phyloP scores from a whole-genome alignment of 768 basidiomycete genomes.

The Lactarius indigo region DNA sequence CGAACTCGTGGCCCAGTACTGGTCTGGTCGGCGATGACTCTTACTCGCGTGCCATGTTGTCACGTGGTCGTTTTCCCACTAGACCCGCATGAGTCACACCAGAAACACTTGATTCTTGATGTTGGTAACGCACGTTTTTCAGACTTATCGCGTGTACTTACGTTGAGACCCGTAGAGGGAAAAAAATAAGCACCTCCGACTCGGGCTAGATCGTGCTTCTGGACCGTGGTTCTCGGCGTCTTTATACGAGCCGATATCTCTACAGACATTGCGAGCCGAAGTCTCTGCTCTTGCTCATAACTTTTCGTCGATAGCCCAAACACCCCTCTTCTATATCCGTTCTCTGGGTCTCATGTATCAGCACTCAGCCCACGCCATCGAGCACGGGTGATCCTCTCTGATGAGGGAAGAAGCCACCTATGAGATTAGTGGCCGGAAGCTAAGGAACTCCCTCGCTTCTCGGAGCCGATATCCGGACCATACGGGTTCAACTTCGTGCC shows the following conservation, averaged over 20 bases:
- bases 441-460: neutral
- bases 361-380: neutral
- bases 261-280: neutral
- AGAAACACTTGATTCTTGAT: neutral
- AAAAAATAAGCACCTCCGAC: neutral
- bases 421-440: neutral
- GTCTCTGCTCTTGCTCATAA: neutral
- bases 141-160: neutral
- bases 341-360: neutral
- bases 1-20: neutral
- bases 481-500: neutral
- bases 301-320: neutral
- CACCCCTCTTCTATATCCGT: neutral
- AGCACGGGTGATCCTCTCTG: neutral
- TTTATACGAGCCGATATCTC: neutral
- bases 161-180: neutral
- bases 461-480: neutral
- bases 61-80: neutral
- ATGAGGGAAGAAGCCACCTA: neutral
- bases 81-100: neutral
- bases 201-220: neutral
- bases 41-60: neutral
- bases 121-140: neutral
- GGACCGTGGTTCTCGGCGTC: neutral
- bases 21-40: neutral